phyloP scores from a whole-genome alignment of 345 rosid species.

The Xanthoceras sorbifolium region DNA sequence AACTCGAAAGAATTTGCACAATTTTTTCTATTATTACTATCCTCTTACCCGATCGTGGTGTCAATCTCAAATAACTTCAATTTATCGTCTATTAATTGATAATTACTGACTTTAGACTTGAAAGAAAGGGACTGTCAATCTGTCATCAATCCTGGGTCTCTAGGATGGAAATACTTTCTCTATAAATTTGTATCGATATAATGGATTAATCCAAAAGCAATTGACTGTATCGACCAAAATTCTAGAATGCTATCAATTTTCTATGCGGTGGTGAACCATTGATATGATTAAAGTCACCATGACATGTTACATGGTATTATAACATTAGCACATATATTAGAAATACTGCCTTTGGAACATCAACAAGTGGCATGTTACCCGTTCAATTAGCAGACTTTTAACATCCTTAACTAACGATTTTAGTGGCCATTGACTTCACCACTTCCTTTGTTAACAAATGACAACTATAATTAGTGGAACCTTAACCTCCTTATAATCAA shows the following conservation, averaged over 20 bases:
- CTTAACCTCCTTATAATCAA: background rate
- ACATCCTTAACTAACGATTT: background rate
- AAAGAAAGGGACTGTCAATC: background rate
- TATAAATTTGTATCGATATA: background rate
- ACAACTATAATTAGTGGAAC: background rate
- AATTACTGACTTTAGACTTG: background rate
- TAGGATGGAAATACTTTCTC: background rate
- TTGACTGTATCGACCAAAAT: background rate
- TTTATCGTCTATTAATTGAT: background rate
- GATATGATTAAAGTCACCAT: background rate
- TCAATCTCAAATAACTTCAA: background rate
- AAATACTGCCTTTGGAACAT: background rate
- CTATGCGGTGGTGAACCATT: background rate
- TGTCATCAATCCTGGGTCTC: background rate
- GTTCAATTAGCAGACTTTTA: slow-evolving; percentile 6
- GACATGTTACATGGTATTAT: background rate
- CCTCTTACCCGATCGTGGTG: no score
- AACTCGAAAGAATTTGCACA: no score
- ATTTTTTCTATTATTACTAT: no score
- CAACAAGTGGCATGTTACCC: slow-evolving; percentile 17
- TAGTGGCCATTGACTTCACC: slow-evolving; percentile 7
- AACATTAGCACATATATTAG: background rate
- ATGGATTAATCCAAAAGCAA: background rate
- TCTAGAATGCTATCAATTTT: background rate
- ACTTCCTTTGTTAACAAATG: background rate